Conservation (phyloP, 2,329 filamentous ascomycete genomes). For the Penicillium sp. region DNA sequence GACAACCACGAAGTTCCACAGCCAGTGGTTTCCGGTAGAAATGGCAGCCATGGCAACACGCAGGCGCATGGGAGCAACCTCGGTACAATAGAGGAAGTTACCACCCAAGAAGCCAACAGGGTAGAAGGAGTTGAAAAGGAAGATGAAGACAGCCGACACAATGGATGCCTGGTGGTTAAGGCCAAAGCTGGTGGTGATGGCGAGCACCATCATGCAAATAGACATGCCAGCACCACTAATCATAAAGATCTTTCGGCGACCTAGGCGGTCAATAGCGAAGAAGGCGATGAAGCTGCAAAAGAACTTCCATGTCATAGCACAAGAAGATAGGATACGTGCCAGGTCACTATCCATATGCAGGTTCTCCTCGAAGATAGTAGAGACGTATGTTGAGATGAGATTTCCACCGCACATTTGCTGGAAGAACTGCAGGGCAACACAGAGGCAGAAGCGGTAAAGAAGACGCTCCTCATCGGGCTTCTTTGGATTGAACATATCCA, state of each 20-base stretch:
- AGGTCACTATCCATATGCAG: conserved; percentile 26
- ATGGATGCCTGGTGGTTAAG: conserved; percentile 20
- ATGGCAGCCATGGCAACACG: conserved; percentile 29
- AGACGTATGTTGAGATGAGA: conserved; percentile 26
- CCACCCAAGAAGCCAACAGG: conserved; percentile 27
- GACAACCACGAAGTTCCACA: conserved; percentile 30
- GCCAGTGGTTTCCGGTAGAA: conserved; percentile 28
- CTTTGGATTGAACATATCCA: conserved; percentile 59
- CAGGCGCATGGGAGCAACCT: conserved; percentile 29
- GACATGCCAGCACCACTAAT: conserved; percentile 59
- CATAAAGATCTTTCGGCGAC: conserved; percentile 58
- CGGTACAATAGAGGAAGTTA: conserved; percentile 31
- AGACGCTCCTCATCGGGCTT: conserved; percentile 46
- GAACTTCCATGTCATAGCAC: conserved; percentile 62
- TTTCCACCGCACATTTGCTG: conserved; percentile 30
- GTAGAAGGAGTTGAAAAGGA: conserved; percentile 30
- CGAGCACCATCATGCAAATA: conserved; percentile 59
- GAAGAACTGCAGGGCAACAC: conserved; percentile 25
- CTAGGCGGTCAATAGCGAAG: conserved; percentile 57
- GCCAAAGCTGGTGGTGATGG: conserved; percentile 42
- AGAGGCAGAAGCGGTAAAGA: conserved; percentile 25
- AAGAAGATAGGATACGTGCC: conserved; percentile 48
- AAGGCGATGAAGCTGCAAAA: conserved; percentile 57
- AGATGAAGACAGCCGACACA: conserved; percentile 25
- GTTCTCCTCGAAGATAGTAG: conserved; percentile 27